Percentiles rank a stretch among this genome's conserved stretches.
Conservation (phyloP, 2,329 filamentous ascomycete species). For the Aaosphaeria pasadenensis region DNA sequence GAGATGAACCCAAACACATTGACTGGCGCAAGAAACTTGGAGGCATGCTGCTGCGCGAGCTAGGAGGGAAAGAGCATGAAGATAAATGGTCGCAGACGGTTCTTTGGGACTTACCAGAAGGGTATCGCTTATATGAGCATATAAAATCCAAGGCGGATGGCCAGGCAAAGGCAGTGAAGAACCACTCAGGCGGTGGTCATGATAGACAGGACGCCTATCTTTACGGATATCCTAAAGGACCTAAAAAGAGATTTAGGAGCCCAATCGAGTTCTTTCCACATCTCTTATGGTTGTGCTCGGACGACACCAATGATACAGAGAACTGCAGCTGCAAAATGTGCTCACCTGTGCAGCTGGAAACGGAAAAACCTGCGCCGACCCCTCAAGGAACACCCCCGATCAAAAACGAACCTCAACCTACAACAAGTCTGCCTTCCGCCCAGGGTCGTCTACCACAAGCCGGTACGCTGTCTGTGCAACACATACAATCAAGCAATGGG, state of each 20-base stretch:
- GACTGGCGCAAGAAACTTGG: constrained; percentile 60
- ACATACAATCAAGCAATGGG: too few relatives aligned
- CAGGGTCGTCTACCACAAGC: too few relatives aligned
- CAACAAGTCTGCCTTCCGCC: neutral
- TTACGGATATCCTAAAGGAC: constrained; percentile 57
- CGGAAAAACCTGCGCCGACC: constrained; percentile 30
- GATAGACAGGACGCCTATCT: constrained; percentile 60
- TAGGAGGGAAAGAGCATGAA: constrained; percentile 39
- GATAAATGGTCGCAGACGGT: constrained; percentile 45
- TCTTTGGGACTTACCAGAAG: constrained; percentile 53
- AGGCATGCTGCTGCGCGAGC: constrained; percentile 54
- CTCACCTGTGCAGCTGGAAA: constrained; percentile 51
- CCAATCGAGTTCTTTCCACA: constrained; percentile 61
- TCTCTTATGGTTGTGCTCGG: constrained; percentile 55
- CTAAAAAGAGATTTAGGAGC: constrained; percentile 57
- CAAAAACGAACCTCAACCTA: constrained; percentile 26
- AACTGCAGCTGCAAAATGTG: constrained; percentile 60
- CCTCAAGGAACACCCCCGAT: constrained; percentile 10
- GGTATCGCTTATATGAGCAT: constrained; percentile 58
- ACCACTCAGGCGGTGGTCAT: constrained; percentile 48
- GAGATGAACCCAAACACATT: constrained; percentile 52
- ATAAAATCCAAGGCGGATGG: constrained; percentile 52
- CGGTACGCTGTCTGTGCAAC: too few relatives aligned
- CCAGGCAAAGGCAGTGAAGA: constrained; percentile 48
- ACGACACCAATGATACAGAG: constrained; percentile 50